Conservation (phyloP, 305 asterid species). For the Fraxinus xanthoxyloides region DNA sequence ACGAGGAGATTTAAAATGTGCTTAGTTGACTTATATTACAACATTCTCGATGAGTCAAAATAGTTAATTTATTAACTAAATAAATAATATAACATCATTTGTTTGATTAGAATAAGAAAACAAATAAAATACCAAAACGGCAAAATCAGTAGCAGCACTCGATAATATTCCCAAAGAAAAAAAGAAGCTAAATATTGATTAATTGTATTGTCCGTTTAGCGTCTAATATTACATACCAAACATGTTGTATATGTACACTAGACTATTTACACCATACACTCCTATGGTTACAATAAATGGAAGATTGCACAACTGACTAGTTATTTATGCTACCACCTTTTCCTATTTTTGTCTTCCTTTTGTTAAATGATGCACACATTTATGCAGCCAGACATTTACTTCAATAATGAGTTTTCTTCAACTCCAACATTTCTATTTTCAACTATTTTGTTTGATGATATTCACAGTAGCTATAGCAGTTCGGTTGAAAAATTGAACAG, state of each 20-base stretch:
- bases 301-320: constrained; percentile 20
- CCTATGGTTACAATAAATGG: constrained; percentile 34
- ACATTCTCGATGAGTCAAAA: neutral
- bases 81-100: neutral
- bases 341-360: neutral
- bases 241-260: constrained; percentile 26
- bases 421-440: constrained; percentile 26
- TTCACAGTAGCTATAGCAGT: constrained; percentile 30
- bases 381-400: constrained; percentile 21
- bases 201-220: neutral
- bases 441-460: constrained; percentile 21
- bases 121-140: neutral
- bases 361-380: constrained; percentile 35
- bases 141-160: neutral
- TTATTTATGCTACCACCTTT: constrained; percentile 22
- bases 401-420: constrained; percentile 20
- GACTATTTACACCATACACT: constrained; percentile 34
- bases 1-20: neutral
- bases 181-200: neutral
- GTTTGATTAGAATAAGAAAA: neutral
- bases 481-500: constrained; percentile 35
- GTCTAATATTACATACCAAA: neutral
- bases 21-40: neutral
- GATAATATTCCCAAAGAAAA: neutral
- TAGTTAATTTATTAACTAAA: neutral